A percentile compares a stretch with the other conserved stretches of the same genome.
These are phyloP conservation scores for Nakazawaea ishiwadae DNA, from an alignment of 805 yeast genomes.

Conservation along the genomic window DNA sequence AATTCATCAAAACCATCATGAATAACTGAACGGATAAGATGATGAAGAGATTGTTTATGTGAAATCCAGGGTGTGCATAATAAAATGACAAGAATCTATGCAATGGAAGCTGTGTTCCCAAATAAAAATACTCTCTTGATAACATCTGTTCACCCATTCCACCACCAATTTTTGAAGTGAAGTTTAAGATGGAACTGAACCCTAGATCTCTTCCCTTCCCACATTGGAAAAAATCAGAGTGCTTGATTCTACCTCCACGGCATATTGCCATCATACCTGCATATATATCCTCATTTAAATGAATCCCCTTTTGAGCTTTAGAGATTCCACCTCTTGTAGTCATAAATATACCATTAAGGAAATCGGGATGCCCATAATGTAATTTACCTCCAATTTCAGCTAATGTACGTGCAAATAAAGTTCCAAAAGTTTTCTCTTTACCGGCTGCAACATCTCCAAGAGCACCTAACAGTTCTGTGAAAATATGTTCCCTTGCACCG, in stretches of 20 bases:
- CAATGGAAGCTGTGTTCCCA: slow-evolving; percentile 85
- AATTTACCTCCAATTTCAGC: slow-evolving; percentile 93
- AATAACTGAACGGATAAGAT: slow-evolving; percentile 83
- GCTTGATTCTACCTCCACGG: slow-evolving; percentile 92
- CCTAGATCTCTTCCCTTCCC: slow-evolving; percentile 97
- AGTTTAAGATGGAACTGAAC: slow-evolving; percentile 85
- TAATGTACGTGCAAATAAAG: slow-evolving; percentile 86
- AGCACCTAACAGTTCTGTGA: slow-evolving; percentile 88
- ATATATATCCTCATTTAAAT: slow-evolving; percentile 89
- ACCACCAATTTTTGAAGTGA: slow-evolving; percentile 94
- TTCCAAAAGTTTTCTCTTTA: slow-evolving; percentile 95
- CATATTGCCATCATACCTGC: slow-evolving; percentile 91
- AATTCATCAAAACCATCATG: slow-evolving; percentile 70
- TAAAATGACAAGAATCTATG: slow-evolving; percentile 89
- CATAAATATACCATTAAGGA: slow-evolving; percentile 86
- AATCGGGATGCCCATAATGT: slow-evolving; percentile 97
- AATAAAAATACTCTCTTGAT: slow-evolving; percentile 85
- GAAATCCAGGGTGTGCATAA: slow-evolving; percentile 97
- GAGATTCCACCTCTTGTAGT: slow-evolving; percentile 94
- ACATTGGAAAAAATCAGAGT: slow-evolving; percentile 93
- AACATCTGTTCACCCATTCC: slow-evolving; percentile 98
- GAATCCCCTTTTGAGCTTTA: slow-evolving; percentile 91
- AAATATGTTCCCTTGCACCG: slow-evolving; percentile 93
- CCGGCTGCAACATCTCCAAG: slow-evolving; percentile 97
- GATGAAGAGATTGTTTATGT: slow-evolving; percentile 84